Percentiles rank a stretch among this genome's conserved stretches.
phyloP scores from a whole-genome alignment of 2,329 filamentous ascomycete species.

The Samsoniella hepiali region DNA sequence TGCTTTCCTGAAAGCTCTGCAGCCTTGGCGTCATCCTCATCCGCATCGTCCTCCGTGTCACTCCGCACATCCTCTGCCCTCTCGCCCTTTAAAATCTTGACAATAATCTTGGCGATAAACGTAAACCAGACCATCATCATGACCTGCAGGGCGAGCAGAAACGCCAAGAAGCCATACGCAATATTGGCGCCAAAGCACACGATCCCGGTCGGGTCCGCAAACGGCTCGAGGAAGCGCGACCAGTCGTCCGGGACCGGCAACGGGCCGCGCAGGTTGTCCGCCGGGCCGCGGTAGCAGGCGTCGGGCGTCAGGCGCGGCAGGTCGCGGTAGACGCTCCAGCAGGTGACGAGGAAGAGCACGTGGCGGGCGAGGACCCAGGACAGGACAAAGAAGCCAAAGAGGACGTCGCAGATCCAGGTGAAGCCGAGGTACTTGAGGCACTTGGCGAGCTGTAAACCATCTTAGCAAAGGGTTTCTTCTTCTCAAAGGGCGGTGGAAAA shows the following conservation, averaged over 20 bases:
- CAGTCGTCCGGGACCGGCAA: constrained; percentile 44
- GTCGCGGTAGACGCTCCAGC: constrained; percentile 75
- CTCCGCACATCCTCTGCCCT: constrained; percentile 82
- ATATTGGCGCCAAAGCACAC: constrained; percentile 78
- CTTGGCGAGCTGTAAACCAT: constrained; percentile 67
- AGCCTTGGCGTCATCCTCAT: constrained; percentile 27
- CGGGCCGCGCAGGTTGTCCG: constrained; percentile 53
- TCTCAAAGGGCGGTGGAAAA: constrained; percentile 13
- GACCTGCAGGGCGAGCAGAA: constrained; percentile 73
- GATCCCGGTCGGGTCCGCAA: constrained; percentile 66
- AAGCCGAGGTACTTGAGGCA: constrained; percentile 87
- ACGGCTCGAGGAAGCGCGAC: constrained; percentile 68
- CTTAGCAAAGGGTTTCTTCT: not conserved
- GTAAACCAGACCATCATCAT: constrained; percentile 84
- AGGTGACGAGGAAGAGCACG: constrained; percentile 71
- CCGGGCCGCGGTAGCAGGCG: constrained; percentile 67
- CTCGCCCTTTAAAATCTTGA: constrained; percentile 71
- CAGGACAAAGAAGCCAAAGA: constrained; percentile 81
- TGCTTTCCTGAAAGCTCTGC: too few species aligned
- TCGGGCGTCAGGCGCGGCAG: constrained; percentile 59
- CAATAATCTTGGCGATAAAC: constrained; percentile 80
- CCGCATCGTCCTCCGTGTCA: constrained; percentile 74
- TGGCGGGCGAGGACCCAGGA: constrained; percentile 83
- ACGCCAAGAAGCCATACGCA: constrained; percentile 70
- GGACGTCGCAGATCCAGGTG: constrained; percentile 70